These are phyloP conservation scores for Boletus sp. DNA, from an alignment of 1,284 basidiomycete species.

Conservation along the genomic window DNA sequence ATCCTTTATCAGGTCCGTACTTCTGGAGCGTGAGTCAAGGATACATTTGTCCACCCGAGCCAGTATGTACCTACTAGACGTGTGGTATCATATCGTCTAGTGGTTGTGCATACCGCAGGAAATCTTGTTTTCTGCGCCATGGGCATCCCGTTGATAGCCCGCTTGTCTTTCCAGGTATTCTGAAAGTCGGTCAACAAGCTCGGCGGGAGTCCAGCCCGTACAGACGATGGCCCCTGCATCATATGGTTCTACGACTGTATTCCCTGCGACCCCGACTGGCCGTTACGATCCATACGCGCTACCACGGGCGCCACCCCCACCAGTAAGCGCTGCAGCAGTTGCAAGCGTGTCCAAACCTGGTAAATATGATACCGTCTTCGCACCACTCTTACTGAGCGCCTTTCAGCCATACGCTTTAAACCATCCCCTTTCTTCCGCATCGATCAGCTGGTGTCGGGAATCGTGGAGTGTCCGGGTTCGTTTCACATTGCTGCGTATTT, in stretches of 20 bases:
- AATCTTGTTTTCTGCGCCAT: neutral
- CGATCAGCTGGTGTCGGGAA: constrained; percentile 57
- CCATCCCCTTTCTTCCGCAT: constrained; percentile 74
- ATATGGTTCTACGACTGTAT: constrained; percentile 23
- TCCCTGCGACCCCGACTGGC: constrained; percentile 27
- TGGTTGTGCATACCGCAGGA: constrained; percentile 6
- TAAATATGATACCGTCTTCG: constrained; percentile 11
- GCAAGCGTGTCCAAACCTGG: constrained; percentile 31
- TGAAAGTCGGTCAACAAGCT: constrained; percentile 25
- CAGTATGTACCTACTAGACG: constrained; percentile 5
- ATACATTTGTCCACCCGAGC: constrained; percentile 10
- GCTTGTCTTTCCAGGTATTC: constrained; percentile 23
- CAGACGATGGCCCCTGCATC: constrained; percentile 21
- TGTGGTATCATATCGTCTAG: constrained; percentile 13
- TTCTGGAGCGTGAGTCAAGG: constrained; percentile 53
- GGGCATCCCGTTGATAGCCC: constrained; percentile 17
- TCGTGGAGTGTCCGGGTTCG: constrained; percentile 73
- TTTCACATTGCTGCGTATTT: constrained; percentile 3
- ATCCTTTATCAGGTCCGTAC: constrained; percentile 59
- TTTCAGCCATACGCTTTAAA: constrained; percentile 68
- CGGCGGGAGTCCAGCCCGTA: constrained; percentile 24
- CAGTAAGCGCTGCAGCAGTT: constrained; percentile 34
- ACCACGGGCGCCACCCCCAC: constrained; percentile 44
- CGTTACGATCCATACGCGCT: constrained; percentile 65
- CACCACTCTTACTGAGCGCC: constrained; percentile 8